These are phyloP conservation scores for Zasmidium cellare DNA, from an alignment of 2,329 filamentous ascomycete species.

Conservation along the genomic window DNA sequence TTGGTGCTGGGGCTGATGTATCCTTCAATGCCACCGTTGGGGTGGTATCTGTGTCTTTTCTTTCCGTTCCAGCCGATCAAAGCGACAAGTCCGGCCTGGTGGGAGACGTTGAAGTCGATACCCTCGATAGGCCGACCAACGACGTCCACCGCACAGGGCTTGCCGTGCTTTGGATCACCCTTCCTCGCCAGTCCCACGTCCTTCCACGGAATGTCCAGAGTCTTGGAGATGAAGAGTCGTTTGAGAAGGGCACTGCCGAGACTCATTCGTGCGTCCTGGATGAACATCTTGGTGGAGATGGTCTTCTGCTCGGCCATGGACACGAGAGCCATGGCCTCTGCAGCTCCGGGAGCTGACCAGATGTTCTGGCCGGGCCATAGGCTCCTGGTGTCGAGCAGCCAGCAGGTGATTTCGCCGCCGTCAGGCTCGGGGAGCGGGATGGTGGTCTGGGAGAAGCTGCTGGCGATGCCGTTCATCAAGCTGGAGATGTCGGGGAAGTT, in stretches of 20 bases:
- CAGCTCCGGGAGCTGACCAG: conserved; percentile 41
- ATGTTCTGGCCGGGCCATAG: conserved; percentile 51
- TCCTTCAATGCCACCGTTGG: conserved; percentile 30
- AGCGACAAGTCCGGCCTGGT: conserved; percentile 74
- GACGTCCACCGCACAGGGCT: conserved; percentile 51
- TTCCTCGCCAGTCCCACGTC: conserved; percentile 57
- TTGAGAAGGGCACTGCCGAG: conserved; percentile 74
- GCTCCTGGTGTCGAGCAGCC: conserved; percentile 51
- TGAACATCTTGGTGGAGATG: conserved; percentile 56
- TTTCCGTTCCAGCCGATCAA: conserved; percentile 56
- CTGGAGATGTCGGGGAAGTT: conserved; percentile 22
- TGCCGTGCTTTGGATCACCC: conserved; percentile 53
- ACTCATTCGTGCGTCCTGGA: conserved; percentile 69
- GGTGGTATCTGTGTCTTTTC: conserved; percentile 25
- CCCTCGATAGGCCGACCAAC: conserved; percentile 38
- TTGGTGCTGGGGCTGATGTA: conserved; percentile 24
- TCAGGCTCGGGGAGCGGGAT: conserved; percentile 11
- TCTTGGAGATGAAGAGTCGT: conserved; percentile 64
- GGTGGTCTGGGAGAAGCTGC: conserved; percentile 15
- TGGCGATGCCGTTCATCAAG: conserved; percentile 23
- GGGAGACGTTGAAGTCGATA: conserved; percentile 74
- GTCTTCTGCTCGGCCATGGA: conserved; percentile 55
- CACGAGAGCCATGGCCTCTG: conserved; percentile 44
- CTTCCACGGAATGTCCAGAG: conserved; percentile 61
- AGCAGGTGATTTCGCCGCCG: conserved; percentile 42